Percentiles rank a stretch among this genome's conserved stretches.
Evolutionary conservation across 768 basidiomycete species (phyloP).

Genomic region (Gelatoporia subvermispora): DNA sequence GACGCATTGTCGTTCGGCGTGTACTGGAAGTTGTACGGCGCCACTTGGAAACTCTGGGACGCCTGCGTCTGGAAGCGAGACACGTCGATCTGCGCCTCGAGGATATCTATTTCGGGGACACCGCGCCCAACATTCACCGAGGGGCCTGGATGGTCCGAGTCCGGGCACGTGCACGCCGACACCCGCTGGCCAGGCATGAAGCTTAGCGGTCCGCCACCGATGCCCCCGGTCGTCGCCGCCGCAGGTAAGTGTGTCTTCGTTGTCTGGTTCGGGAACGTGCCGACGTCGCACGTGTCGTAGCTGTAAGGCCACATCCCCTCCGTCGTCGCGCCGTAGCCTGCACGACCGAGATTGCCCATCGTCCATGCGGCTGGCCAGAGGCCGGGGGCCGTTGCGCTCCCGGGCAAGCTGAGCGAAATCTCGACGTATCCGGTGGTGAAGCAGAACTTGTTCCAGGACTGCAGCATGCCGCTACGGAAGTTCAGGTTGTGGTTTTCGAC

Average conservation of each 20-base stretch:
- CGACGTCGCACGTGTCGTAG: slow-evolving; percentile 80
- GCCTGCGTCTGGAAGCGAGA: slow-evolving; percentile 51
- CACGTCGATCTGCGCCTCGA: slow-evolving; percentile 76
- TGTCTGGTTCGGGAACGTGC: slow-evolving; percentile 83
- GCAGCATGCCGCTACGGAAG: slow-evolving; percentile 78
- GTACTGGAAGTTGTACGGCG: slow-evolving; percentile 74
- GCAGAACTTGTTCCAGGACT: slow-evolving; percentile 93
- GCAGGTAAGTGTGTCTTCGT: slow-evolving; percentile 51
- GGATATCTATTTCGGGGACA: slow-evolving; percentile 89
- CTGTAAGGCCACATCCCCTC: slow-evolving; percentile 83
- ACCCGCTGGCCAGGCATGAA: slow-evolving; percentile 82
- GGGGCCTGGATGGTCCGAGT: slow-evolving; percentile 87
- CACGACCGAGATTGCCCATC: slow-evolving; percentile 71
- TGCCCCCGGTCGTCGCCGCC: slow-evolving; percentile 49
- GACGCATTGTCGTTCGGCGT: slow-evolving; percentile 49
- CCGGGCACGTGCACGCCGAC: slow-evolving; percentile 84
- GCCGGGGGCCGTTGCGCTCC: slow-evolving; percentile 53
- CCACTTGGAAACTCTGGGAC: slow-evolving; percentile 77
- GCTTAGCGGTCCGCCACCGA: slow-evolving; percentile 54
- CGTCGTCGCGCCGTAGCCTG: slow-evolving; percentile 86
- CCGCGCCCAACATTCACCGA: slow-evolving; percentile 55
- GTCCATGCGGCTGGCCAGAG: slow-evolving; percentile 90
- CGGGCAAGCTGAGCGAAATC: slow-evolving; percentile 72
- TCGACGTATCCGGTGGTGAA: slow-evolving; percentile 93
- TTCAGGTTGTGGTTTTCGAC: slow-evolving; percentile 71